Evolutionary conservation across 176 grass and related monocot genomes (phyloP), one percentile per base, ranked within the genome.

Genomic region (Juncus inflexus): DNA sequence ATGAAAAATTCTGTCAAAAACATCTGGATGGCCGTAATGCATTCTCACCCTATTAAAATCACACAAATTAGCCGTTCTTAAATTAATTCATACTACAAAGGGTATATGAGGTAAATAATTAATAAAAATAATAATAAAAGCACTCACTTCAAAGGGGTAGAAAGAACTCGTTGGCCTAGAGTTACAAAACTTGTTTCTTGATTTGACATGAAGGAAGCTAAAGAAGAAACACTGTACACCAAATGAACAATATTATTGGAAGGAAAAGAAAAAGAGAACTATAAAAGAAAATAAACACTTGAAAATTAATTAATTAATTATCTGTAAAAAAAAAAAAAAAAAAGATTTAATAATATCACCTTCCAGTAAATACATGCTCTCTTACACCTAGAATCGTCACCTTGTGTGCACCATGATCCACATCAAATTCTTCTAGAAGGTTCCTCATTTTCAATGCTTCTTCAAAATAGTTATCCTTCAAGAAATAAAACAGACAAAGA

Each of bases 11-110:
- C 92, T 83, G 80, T 97, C 87, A 81, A 97, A 97, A 72, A 97
- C 82, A 86, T 97, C 92, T n/a, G 92, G 92, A 86, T 97, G 92
- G 15, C 92, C 92, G 43, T 97, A 97, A 60, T 97, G 92, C 92
- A 97, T 97, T 38, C 92, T 84, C 63, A 97, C 87, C 85, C 92
- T 97, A 60, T 42, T 65, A 52, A 74, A 56, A 66, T 28, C 19
- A 28, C 19, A 28, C 19, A 28, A 28, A 28, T 28, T 28, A 28
- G 19, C 50, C 66, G 69, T 54, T 71, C 58, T 16, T 28, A 28
- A 28, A 28, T 28, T 28, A 28, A 28, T 28, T 28, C 19, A 28
- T 28, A 28, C 11, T 19, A 57, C 15, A 38, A 49, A 67, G 3
- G 10, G 60, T 12, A 70, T 10, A 35, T 56, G 69, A 77, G 13